Evolutionary conservation across 352 stramenopile species (phyloP).

Genomic region (Pythium dissimile): DNA sequence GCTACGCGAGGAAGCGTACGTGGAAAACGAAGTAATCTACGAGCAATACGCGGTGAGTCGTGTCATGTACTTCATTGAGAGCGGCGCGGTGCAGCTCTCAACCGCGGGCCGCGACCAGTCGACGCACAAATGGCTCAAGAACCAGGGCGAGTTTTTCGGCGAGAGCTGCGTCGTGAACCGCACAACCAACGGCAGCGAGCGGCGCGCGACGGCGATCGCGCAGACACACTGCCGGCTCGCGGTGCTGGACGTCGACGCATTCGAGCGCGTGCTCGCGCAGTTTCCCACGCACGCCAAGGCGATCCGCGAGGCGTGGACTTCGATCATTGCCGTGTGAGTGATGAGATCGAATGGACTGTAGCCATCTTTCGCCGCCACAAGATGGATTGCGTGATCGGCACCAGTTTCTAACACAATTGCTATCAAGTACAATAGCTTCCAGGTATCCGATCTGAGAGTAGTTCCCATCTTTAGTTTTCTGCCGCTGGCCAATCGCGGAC

Average conservation of each 20-base stretch:
- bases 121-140: slow-evolving; percentile 4
- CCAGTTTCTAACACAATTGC: background rate
- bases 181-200: slow-evolving; percentile 11
- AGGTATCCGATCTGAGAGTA: background rate
- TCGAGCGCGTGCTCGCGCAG: slow-evolving; percentile 11
- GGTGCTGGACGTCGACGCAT: slow-evolving; percentile 19
- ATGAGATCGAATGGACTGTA: background rate
- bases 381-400: slow-evolving; percentile 10
- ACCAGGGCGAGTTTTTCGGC: slow-evolving; percentile 23
- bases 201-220: slow-evolving; percentile 17
- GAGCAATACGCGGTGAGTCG: slow-evolving; percentile 21
- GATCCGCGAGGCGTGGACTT: slow-evolving; percentile 15
- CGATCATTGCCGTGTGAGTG: slow-evolving; percentile 4
- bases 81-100: slow-evolving; percentile 17
- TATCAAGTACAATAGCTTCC: background rate
- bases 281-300: slow-evolving; percentile 18
- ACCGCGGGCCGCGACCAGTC: slow-evolving; percentile 6
- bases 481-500: slow-evolving; percentile 1
- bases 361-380: slow-evolving; percentile 12
- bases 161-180: slow-evolving; percentile 23
- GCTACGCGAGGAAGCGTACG: slow-evolving; percentile 23
- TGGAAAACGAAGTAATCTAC: slow-evolving; percentile 24
- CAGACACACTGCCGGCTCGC: slow-evolving; percentile 14
- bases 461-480: slow-evolving; percentile 7
- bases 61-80: slow-evolving; percentile 30